Evolutionary conservation across 164 flowering plant genomes (phyloP).

Genomic region (Nymphaea thermarum): DNA sequence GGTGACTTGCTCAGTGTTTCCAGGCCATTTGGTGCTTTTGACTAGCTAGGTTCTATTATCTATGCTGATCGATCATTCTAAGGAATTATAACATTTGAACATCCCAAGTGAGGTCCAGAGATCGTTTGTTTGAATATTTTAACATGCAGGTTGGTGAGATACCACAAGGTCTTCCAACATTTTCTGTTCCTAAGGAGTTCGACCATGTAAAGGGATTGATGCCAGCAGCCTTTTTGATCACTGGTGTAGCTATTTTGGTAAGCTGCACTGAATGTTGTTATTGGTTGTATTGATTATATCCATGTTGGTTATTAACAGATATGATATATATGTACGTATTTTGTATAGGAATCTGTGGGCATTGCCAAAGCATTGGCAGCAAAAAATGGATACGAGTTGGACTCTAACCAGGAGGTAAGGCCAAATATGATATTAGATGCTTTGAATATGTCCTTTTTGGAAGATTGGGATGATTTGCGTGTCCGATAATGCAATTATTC

Average conservation of each 20-base stretch:
- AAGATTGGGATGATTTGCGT: too few relatives aligned
- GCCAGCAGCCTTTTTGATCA: conserved; percentile 83
- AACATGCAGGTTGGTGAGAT: conserved; percentile 79
- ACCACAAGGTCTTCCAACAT: conserved; percentile 91
- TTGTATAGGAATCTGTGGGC: conserved; percentile 86
- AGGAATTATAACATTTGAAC: too few relatives aligned
- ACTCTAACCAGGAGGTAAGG: conserved; percentile 91
- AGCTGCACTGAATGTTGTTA: neutral
- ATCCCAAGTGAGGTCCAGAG: too few relatives aligned
- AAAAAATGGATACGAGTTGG: conserved; percentile 94
- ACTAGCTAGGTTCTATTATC: too few relatives aligned
- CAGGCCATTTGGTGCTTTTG: too few relatives aligned
- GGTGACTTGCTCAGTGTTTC: too few relatives aligned
- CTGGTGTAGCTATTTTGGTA: conserved; percentile 97
- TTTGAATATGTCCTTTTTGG: too few relatives aligned
- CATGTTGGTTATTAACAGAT: neutral
- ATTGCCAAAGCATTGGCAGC: conserved; percentile 99
- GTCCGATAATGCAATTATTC: too few relatives aligned
- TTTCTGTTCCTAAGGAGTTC: conserved; percentile 75
- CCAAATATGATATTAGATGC: neutral
- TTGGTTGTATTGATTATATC: neutral
- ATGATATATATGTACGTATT: neutral
- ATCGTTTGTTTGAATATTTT: neutral
- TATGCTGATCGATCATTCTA: too few relatives aligned
- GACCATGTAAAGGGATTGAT: conserved; percentile 49